Evolutionary conservation across 495 filamentous ascomycete genomes (phyloP).

Genomic region (Cercophora samala): DNA sequence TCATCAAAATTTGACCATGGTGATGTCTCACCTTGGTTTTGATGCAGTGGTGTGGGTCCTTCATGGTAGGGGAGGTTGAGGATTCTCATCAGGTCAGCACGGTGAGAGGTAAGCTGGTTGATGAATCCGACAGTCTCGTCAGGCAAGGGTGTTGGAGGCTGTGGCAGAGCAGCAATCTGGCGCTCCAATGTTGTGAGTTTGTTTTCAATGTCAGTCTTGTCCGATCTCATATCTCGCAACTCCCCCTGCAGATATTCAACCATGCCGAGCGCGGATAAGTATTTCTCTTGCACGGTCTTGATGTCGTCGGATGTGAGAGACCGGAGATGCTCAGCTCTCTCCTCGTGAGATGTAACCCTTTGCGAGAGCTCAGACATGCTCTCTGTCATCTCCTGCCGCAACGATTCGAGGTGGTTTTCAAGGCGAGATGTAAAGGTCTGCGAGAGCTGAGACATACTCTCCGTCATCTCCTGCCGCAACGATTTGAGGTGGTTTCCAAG

Average conservation of each 20-base stretch:
- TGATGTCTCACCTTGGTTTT: not conserved
- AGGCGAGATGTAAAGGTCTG: conserved; percentile 9
- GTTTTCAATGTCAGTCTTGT: conserved; percentile 10
- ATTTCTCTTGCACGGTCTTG: conserved; percentile 18
- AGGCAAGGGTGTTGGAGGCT: conserved; percentile 1
- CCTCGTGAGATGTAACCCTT: conserved; percentile 15
- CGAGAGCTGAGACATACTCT: conserved; percentile 10
- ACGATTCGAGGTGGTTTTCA: conserved; percentile 14
- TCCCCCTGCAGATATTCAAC: conserved; percentile 23
- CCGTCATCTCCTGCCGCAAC: conserved; percentile 16
- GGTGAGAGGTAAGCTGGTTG: conserved; percentile 14
- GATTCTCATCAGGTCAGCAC: conserved; percentile 17
- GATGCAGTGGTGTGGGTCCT: not conserved
- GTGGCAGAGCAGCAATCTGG: not conserved
- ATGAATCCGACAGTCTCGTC: conserved; percentile 14
- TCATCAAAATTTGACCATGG: not conserved
- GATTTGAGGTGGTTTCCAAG: conserved; percentile 15
- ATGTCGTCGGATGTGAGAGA: conserved; percentile 12
- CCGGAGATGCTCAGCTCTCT: conserved; percentile 11
- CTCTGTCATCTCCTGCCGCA: conserved; percentile 16
- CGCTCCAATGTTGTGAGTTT: conserved; percentile 20
- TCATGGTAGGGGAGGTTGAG: conserved; percentile 7
- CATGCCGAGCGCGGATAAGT: conserved; percentile 14
- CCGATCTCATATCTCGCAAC: conserved; percentile 17
- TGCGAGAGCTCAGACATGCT: conserved; percentile 12